Percentiles rank a stretch among this genome's conserved stretches.
These are phyloP conservation scores for Linum trigynum DNA, from an alignment of 345 rosid species.

Conservation along the genomic window DNA sequence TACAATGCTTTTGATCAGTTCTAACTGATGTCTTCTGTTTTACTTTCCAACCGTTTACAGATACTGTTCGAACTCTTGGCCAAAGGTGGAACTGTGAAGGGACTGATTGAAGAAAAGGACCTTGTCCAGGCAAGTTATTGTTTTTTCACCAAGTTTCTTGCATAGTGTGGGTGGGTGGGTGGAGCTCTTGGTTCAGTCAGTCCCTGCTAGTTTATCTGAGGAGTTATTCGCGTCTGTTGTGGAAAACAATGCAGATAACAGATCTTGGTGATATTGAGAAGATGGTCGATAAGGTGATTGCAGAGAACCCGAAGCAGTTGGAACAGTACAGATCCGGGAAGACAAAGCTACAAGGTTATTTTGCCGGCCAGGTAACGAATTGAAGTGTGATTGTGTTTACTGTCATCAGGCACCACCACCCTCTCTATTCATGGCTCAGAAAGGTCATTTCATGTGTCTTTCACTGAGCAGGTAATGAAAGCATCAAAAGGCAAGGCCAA, in stretches of 20 bases:
- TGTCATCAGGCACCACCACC: not conserved
- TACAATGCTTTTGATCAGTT: not conserved
- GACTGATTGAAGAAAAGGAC: conserved; percentile 69
- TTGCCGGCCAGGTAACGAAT: conserved; percentile 71
- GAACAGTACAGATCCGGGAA: conserved; percentile 77
- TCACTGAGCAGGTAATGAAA: conserved; percentile 64
- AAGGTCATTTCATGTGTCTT: conserved; percentile 10
- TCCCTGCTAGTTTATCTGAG: no score
- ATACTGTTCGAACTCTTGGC: conserved; percentile 77
- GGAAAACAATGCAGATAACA: conserved; percentile 34
- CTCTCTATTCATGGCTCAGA: not conserved
- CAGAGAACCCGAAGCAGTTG: conserved; percentile 75
- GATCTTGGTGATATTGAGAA: conserved; percentile 81
- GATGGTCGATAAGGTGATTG: conserved; percentile 61
- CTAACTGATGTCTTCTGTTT: not conserved
- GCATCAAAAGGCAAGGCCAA: conserved; percentile 82
- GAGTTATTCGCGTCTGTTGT: no score
- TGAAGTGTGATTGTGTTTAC: not conserved
- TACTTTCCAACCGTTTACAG: conserved; percentile 25
- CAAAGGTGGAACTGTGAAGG: conserved; percentile 87
- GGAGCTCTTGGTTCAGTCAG: not conserved
- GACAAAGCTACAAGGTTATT: conserved; percentile 83
- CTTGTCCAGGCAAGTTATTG: conserved; percentile 74
- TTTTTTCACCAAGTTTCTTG: conserved; percentile 4
- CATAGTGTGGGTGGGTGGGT: not conserved